These are phyloP conservation scores for Solanum pinnatisectum DNA, from an alignment of 257 asterid genomes.

Conservation along the genomic window DNA sequence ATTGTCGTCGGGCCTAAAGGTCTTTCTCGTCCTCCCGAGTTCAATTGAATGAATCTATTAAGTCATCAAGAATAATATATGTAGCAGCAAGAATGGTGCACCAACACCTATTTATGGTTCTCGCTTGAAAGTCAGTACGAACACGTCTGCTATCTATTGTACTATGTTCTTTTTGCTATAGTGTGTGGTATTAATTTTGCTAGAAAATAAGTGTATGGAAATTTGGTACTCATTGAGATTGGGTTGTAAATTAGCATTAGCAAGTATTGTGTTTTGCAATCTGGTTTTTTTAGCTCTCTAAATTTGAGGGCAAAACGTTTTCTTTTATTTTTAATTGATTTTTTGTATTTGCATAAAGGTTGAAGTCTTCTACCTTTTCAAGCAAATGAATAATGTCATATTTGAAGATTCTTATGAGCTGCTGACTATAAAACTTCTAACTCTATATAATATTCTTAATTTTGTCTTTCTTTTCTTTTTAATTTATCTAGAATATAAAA, in stretches of 20 bases:
- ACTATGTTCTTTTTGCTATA: background rate
- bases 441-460: background rate
- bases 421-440: background rate
- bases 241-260: background rate
- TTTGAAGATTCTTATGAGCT: background rate
- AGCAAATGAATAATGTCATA: background rate
- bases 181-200: background rate
- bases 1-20: constrained; percentile 16
- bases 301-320: background rate
- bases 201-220: background rate
- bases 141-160: background rate
- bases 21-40: background rate
- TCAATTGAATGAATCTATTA: background rate
- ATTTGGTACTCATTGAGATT: background rate
- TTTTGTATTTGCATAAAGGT: background rate
- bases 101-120: background rate
- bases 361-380: background rate
- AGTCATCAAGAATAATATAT: background rate
- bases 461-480: too few species aligned
- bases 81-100: background rate
- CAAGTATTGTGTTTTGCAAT: background rate
- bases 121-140: background rate
- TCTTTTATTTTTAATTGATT: background rate
- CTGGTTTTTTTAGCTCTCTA: background rate
- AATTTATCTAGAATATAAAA: too few species aligned